Conservation (phyloP, 2,329 filamentous ascomycete species). For the Pseudogymnoascus sp. region DNA sequence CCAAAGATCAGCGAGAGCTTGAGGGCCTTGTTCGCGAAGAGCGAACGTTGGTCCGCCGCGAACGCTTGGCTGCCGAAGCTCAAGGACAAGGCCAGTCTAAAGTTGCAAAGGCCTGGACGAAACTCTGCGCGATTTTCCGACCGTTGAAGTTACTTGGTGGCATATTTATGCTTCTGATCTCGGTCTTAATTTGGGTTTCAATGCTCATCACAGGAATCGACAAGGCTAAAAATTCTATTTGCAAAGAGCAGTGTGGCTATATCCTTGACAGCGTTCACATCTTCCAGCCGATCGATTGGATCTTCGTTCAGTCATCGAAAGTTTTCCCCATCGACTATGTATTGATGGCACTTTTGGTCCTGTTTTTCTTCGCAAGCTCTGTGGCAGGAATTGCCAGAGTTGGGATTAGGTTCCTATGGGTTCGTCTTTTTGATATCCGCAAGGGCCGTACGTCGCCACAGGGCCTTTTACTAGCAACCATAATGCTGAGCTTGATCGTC, state of each 20-base stretch:
- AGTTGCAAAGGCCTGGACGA: conserved; percentile 70
- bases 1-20: conserved; percentile 82
- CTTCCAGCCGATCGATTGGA: conserved; percentile 91
- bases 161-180: conserved; percentile 64
- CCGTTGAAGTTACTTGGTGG: conserved; percentile 85
- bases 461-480: conserved; percentile 81
- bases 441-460: conserved; percentile 86
- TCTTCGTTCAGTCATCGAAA: conserved; percentile 71
- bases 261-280: conserved; percentile 80
- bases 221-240: conserved; percentile 92
- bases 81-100: conserved; percentile 68
- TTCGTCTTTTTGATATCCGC: conserved; percentile 84
- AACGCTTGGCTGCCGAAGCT: conserved; percentile 77
- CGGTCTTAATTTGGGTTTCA: conserved; percentile 72
- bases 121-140: conserved; percentile 71
- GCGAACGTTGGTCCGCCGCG: conserved; percentile 80
- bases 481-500: conserved; percentile 81
- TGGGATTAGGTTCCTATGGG: conserved; percentile 94
- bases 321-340: conserved; percentile 90
- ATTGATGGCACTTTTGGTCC: conserved; percentile 73
- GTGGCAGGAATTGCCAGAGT: conserved; percentile 79
- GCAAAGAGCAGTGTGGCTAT: conserved; percentile 85
- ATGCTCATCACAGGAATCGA: conserved; percentile 96
- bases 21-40: conserved; percentile 85
- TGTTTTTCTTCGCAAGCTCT: conserved; percentile 83